These are phyloP conservation scores for Podila horticola DNA, from an alignment of 192 early-diverging fungal species.

Conservation along the genomic window DNA sequence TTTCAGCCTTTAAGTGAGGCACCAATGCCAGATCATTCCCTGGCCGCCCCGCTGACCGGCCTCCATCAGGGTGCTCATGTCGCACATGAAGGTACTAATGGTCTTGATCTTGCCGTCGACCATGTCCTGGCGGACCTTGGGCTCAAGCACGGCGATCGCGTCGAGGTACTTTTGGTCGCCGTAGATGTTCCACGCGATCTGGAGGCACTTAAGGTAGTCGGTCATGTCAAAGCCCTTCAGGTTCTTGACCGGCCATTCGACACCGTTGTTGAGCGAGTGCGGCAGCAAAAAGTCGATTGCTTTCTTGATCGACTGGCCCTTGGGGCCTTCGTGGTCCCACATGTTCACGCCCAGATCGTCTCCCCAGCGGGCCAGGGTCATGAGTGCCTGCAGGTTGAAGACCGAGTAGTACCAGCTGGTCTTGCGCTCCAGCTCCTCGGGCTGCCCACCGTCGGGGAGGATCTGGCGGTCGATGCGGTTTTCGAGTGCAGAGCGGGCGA, in stretches of 20 bases:
- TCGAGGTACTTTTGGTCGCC: conserved; percentile 56
- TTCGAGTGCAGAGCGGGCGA: conserved; percentile 31
- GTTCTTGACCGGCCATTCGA: conserved; percentile 58
- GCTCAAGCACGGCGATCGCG: conserved; percentile 40
- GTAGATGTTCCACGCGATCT: conserved; percentile 62
- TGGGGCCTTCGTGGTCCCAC: conserved; percentile 53
- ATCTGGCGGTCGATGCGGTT: conserved; percentile 57
- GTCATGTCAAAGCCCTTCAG: conserved; percentile 55
- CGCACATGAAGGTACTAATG: conserved; percentile 38
- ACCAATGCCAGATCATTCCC: conserved; percentile 53
- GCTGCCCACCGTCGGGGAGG: conserved; percentile 47
- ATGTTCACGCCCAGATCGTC: conserved; percentile 51
- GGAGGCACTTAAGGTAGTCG: conserved; percentile 55
- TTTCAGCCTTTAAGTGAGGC: conserved; percentile 25
- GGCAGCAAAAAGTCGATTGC: conserved; percentile 67
- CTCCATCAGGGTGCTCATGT: conserved; percentile 36
- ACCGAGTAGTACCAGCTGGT: conserved; percentile 62
- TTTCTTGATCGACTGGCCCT: conserved; percentile 55
- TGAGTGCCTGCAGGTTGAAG: conserved; percentile 59
- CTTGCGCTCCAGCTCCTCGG: conserved; percentile 55
- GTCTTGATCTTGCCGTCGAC: conserved; percentile 30
- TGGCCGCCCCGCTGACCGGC: conserved; percentile 32
- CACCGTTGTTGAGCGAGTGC: conserved; percentile 52
- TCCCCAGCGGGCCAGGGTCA: conserved; percentile 50
- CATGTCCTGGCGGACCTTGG: conserved; percentile 31